These are phyloP conservation scores for Bombardia bombarda DNA, from an alignment of 495 filamentous ascomycete genomes.

Conservation along the genomic window DNA sequence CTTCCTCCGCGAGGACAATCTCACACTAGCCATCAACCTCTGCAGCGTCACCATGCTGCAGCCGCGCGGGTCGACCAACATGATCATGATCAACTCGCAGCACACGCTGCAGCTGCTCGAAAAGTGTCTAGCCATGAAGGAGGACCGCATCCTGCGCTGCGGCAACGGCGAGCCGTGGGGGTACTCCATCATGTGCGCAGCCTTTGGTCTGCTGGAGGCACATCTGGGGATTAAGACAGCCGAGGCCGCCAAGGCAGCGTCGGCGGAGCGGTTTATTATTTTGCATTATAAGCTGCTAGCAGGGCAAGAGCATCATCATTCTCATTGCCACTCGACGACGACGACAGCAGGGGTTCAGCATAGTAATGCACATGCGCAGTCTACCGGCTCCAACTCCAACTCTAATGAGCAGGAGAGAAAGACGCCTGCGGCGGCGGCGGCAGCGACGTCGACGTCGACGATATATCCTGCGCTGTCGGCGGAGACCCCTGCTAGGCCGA, in stretches of 20 bases:
- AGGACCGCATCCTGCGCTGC: slow-evolving; percentile 37
- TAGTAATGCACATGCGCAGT: too few relatives aligned
- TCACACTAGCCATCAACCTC: slow-evolving; percentile 35
- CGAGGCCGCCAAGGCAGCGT: slow-evolving; percentile 30
- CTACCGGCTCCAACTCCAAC: too few relatives aligned
- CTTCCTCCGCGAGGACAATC: slow-evolving; percentile 31
- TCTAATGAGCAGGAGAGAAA: neutral
- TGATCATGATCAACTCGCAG: slow-evolving; percentile 36
- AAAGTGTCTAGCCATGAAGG: slow-evolving; percentile 35
- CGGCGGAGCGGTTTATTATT: slow-evolving; percentile 30
- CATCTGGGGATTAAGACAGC: slow-evolving; percentile 30
- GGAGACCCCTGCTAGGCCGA: too few relatives aligned
- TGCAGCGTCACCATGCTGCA: slow-evolving; percentile 42
- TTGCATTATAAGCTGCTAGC: slow-evolving; percentile 35
- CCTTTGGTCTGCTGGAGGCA: slow-evolving; percentile 32
- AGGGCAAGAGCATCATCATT: slow-evolving; percentile 35
- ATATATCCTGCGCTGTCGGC: too few relatives aligned
- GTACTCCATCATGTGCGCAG: slow-evolving; percentile 36
- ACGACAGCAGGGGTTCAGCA: too few relatives aligned
- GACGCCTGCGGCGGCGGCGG: neutral
- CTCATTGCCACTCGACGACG: too few relatives aligned
- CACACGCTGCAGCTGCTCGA: slow-evolving; percentile 35
- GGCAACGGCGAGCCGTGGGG: slow-evolving; percentile 40
- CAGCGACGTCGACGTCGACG: neutral
- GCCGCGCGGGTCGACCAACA: slow-evolving; percentile 34